Conservation (phyloP, 352 stramenopile species). For the Phytophthora tubulina region DNA sequence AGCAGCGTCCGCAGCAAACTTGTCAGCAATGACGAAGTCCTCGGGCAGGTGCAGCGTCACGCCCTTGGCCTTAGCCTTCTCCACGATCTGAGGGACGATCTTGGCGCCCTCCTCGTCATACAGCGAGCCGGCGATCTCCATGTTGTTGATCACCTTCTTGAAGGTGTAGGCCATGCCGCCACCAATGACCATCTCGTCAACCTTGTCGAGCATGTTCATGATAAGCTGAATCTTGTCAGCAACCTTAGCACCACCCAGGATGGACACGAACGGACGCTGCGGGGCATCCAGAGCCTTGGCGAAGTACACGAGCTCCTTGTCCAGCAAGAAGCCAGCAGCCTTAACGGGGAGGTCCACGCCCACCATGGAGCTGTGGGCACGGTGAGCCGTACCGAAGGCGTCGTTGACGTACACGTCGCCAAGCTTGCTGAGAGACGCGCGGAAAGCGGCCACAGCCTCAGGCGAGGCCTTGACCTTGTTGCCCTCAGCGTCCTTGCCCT, state of each 20-base stretch:
- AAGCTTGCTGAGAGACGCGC: slow-evolving; percentile 88
- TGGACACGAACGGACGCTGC: slow-evolving; percentile 97
- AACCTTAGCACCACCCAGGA: slow-evolving; percentile 99
- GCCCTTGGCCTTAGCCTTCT: slow-evolving; percentile 98
- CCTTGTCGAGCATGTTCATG: slow-evolving; percentile 99
- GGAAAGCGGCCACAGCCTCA: slow-evolving; percentile 95
- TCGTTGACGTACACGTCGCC: slow-evolving; percentile 99
- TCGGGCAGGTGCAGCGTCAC: slow-evolving; percentile 97
- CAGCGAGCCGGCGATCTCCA: slow-evolving; percentile 95
- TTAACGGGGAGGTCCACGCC: slow-evolving; percentile 93
- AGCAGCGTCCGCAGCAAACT: slow-evolving; percentile 96
- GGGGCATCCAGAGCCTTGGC: slow-evolving; percentile 98
- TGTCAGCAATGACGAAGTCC: slow-evolving; percentile 99
- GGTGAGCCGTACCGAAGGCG: slow-evolving; percentile 99
- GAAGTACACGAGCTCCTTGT: slow-evolving; percentile 99
- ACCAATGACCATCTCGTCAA: slow-evolving; percentile 98
- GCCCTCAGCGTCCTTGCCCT: slow-evolving; percentile 80
- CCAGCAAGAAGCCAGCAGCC: slow-evolving; percentile 96
- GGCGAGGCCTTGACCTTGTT: slow-evolving; percentile 93
- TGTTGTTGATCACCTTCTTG: slow-evolving; percentile 98
- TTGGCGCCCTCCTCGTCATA: slow-evolving; percentile 91
- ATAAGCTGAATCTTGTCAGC: slow-evolving; percentile 99
- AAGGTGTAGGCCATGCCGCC: slow-evolving; percentile 99
- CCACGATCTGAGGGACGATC: slow-evolving; percentile 94
- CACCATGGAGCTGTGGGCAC: slow-evolving; percentile 98